phyloP scores from a whole-genome alignment of 2,329 filamentous ascomycete genomes.

The Drechslerella dactyloides region DNA sequence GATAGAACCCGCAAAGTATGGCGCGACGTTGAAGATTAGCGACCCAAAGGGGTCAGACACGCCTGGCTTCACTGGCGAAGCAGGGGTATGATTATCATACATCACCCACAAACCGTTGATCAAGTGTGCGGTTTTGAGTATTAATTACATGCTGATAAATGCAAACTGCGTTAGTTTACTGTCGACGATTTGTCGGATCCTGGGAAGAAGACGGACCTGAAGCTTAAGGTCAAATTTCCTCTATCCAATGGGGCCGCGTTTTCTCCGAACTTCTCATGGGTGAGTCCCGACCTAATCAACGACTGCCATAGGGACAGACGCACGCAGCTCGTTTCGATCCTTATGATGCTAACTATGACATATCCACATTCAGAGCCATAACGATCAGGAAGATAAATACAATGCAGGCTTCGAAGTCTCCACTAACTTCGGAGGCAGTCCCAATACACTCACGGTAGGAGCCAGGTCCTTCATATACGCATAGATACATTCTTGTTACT shows the following conservation, averaged over 20 bases:
- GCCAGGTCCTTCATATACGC: neutral
- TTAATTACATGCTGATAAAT: neutral
- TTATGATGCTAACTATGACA: neutral
- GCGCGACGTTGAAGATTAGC: neutral
- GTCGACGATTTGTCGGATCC: neutral
- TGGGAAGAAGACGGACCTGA: constrained; percentile 1
- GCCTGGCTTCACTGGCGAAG: neutral
- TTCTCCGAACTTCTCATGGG: neutral
- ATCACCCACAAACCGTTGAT: neutral
- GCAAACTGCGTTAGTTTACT: neutral
- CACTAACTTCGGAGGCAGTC: neutral
- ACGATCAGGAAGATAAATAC: neutral
- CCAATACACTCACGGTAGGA: neutral
- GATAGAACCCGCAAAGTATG: neutral
- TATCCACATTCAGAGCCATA: neutral
- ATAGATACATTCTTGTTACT: no score
- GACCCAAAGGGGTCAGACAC: neutral
- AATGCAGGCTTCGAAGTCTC: neutral
- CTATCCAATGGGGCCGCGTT: neutral
- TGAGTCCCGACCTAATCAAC: neutral
- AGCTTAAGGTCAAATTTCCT: neutral
- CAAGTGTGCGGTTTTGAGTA: neutral
- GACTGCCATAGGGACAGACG: neutral
- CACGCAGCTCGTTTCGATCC: neutral
- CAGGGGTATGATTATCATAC: neutral